Conservation (phyloP, 1,284 basidiomycete genomes). For the Mycosarcoma mackinlayi region DNA sequence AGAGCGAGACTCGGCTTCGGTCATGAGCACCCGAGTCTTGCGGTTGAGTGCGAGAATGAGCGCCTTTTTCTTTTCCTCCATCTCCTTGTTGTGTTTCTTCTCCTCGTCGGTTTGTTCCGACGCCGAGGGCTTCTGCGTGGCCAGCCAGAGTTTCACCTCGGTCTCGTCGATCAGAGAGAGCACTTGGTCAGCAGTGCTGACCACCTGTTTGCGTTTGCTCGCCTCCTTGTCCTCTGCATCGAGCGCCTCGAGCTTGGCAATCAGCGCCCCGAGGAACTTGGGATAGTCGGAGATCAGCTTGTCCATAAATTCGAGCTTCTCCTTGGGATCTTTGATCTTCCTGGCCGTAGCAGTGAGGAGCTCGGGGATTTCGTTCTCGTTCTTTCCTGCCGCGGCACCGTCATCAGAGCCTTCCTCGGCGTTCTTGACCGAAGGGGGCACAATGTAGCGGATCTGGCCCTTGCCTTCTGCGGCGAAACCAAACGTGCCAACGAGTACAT, state of each 20-base stretch:
- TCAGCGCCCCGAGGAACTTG: slow-evolving; percentile 58
- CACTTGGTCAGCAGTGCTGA: slow-evolving; percentile 57
- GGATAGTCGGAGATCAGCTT: slow-evolving; percentile 63
- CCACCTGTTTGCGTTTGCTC: slow-evolving; percentile 40
- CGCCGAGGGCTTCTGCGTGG: slow-evolving; percentile 54
- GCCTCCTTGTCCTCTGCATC: slow-evolving; percentile 43
- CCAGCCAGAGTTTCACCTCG: slow-evolving; percentile 59
- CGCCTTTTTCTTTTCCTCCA: slow-evolving; percentile 63
- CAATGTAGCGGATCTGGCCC: slow-evolving; percentile 60
- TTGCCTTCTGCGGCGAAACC: slow-evolving; percentile 59
- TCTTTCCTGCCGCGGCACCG: slow-evolving; percentile 34
- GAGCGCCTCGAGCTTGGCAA: slow-evolving; percentile 61
- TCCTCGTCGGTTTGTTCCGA: slow-evolving; percentile 63
- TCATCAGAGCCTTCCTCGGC: slow-evolving; percentile 29
- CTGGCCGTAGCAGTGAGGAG: slow-evolving; percentile 62
- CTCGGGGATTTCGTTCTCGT: slow-evolving; percentile 59
- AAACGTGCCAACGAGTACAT: slow-evolving; percentile 65
- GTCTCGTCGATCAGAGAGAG: slow-evolving; percentile 58
- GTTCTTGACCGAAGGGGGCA: slow-evolving; percentile 63
- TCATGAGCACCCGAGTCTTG: slow-evolving; percentile 52
- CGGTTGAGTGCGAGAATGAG: slow-evolving; percentile 62
- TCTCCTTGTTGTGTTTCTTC: slow-evolving; percentile 57
- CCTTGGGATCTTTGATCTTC: slow-evolving; percentile 65
- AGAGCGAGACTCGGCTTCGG: slow-evolving; percentile 36
- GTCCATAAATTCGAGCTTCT: slow-evolving; percentile 62